Conservation (phyloP, 768 basidiomycete genomes). For the Lactarius quietus region DNA sequence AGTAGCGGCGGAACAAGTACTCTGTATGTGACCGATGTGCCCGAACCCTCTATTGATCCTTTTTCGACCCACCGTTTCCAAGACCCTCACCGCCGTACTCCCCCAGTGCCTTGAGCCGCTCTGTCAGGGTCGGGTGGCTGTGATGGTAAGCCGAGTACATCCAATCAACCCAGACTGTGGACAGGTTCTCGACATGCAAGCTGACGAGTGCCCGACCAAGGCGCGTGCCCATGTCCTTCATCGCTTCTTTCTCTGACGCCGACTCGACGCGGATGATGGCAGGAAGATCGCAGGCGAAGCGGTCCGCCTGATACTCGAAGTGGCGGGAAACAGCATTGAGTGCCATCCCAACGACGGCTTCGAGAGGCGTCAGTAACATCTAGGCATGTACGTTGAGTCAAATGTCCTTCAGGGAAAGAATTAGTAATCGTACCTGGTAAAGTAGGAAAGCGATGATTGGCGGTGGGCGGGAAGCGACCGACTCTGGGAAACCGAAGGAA, state of each 20-base stretch:
- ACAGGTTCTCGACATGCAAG: slow-evolving; percentile 89
- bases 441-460: slow-evolving; percentile 84
- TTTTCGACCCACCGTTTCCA: slow-evolving; percentile 31
- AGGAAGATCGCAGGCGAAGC: slow-evolving; percentile 74
- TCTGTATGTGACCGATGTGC: not conserved
- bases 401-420: not conserved
- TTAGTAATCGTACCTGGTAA: slow-evolving; percentile 57
- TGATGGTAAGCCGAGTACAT: slow-evolving; percentile 96
- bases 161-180: slow-evolving; percentile 94
- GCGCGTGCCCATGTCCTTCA: slow-evolving; percentile 83
- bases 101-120: slow-evolving; percentile 82
- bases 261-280: slow-evolving; percentile 29
- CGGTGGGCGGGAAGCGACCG: slow-evolving; percentile 62
- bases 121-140: slow-evolving; percentile 91
- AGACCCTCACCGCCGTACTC: slow-evolving; percentile 24
- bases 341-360: slow-evolving; percentile 63
- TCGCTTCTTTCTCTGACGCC: slow-evolving; percentile 45
- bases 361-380: slow-evolving; percentile 81
- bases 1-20: not conserved
- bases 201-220: slow-evolving; percentile 79
- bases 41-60: slow-evolving; percentile 32
- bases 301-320: slow-evolving; percentile 93
- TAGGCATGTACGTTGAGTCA: slow-evolving; percentile 27
- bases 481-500: slow-evolving; percentile 75
- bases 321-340: slow-evolving; percentile 81